Base-by-base conservation (phyloP, 176 grass and related monocot species). In the Miscanthus lutarioriparius region DNA sequence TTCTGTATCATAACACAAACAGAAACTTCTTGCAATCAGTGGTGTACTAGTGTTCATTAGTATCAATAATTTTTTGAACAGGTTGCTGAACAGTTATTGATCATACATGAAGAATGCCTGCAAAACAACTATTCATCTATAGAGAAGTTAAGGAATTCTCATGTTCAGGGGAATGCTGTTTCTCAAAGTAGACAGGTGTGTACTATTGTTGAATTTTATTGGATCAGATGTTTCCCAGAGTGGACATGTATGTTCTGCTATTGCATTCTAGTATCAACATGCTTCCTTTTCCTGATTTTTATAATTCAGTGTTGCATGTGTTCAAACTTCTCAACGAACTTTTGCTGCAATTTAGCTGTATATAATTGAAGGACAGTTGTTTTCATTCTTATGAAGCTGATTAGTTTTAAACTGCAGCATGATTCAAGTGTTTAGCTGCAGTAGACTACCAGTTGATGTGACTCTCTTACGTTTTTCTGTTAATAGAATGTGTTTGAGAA, bases 61-160 rank as follows among this genome's bases (percentile, higher is more conserved):
- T 88, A 32, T 85, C 25, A 65, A 25, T 6, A 14, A 40, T 51
- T 76, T 63, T 27, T 73, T 58, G 19, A 72, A 74, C 80, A 98
- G 96, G 80, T 98, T 14, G 89, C 93, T 59, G 89, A 94, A 76
- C 66, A 98, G 69, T 74, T 98, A 58, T 90, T 98, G 86, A 81
- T 87, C 76, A 85, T 95, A 75, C 91, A 98, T 86, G 93, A 98
- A 90, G 93, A 89, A 56, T 95, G 91, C 62, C 77, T 90, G 47
- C 82, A 92, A 76, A 72, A 78, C 45, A 88, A 94, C 40, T 94
- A 89, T 85, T 90, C 87, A 64, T 87, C 78, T 7, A 79, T 98
- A 75, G 89, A 95, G 81, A 92, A 84, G 81, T 44, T 98, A 66
- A 90, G 88, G 78, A 83, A 80, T 19, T 78, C 86, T 13, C 73